Percentiles rank a stretch among this genome's conserved stretches.
These are phyloP conservation scores for Pythium diclinum DNA, from an alignment of 352 stramenopile genomes.

Conservation along the genomic window DNA sequence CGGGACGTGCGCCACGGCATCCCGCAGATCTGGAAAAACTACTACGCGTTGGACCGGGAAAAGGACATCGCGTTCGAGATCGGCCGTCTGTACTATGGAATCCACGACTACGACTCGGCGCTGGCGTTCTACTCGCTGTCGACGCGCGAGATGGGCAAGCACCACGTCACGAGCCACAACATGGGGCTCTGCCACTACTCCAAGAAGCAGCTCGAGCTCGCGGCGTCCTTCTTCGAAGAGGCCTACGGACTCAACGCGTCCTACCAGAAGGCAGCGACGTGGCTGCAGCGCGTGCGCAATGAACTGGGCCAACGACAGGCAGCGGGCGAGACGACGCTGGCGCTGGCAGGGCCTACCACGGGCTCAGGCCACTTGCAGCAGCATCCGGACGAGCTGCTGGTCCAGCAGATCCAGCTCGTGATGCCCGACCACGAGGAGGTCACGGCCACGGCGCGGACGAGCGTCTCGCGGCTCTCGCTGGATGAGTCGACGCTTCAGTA, in stretches of 20 bases:
- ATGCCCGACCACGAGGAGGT: constrained; percentile 52
- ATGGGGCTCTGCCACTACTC: constrained; percentile 95
- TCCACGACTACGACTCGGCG: constrained; percentile 90
- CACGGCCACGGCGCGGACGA: constrained; percentile 29
- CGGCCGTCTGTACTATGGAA: constrained; percentile 90
- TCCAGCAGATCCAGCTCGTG: constrained; percentile 53
- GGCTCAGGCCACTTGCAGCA: constrained; percentile 12
- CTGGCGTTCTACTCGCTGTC: constrained; percentile 89
- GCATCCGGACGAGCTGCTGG: constrained; percentile 31
- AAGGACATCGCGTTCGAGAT: constrained; percentile 93
- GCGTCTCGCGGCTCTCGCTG: constrained; percentile 24
- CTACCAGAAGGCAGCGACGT: constrained; percentile 78
- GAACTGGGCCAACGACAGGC: constrained; percentile 31
- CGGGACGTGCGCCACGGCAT: constrained; percentile 87
- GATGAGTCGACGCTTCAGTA: constrained; percentile 17
- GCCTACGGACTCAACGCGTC: constrained; percentile 61
- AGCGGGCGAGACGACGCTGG: neutral
- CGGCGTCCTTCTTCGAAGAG: constrained; percentile 67
- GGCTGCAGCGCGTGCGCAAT: constrained; percentile 74
- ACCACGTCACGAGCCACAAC: constrained; percentile 95
- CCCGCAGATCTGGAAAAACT: constrained; percentile 87
- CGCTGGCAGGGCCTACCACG: neutral
- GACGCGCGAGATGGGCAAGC: constrained; percentile 86
- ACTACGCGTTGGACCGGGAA: constrained; percentile 92
- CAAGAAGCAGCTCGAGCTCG: constrained; percentile 66